Evolutionary conservation across 2,329 filamentous ascomycete genomes (phyloP).

Genomic region (Allantophomopsis lycopodina): DNA sequence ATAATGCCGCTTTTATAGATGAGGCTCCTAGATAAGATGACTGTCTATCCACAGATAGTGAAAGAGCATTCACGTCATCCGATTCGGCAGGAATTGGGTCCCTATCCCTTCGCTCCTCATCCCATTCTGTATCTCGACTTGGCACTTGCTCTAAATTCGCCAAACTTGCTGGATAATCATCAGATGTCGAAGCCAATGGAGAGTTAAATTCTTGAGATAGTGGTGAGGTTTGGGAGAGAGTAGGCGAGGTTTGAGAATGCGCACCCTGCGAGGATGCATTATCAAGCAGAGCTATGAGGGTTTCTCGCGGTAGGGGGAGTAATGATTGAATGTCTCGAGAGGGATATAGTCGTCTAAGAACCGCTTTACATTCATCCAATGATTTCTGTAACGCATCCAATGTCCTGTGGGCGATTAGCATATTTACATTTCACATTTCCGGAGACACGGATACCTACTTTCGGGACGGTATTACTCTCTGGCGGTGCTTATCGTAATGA

Average conservation of each 20-base stretch:
- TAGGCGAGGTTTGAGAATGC: slow-evolving; percentile 23
- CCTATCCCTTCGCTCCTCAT: slow-evolving; percentile 43
- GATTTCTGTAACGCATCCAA: slow-evolving; percentile 50
- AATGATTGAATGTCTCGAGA: slow-evolving; percentile 36
- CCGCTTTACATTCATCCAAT: slow-evolving; percentile 49
- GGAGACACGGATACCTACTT: slow-evolving; percentile 39
- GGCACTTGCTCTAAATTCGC: slow-evolving; percentile 55
- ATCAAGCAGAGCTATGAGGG: slow-evolving; percentile 42
- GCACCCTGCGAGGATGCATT: slow-evolving; percentile 17
- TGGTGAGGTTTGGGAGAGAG: background rate
- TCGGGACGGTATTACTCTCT: slow-evolving; percentile 62
- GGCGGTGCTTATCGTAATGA: slow-evolving; percentile 69
- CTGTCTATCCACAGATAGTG: slow-evolving; percentile 40
- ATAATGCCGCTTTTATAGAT: slow-evolving; percentile 60
- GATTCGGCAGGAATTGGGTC: slow-evolving; percentile 48
- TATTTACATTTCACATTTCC: slow-evolving; percentile 3
- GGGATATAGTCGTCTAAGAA: slow-evolving; percentile 49
- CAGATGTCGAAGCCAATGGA: slow-evolving; percentile 33
- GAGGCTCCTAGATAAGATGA: slow-evolving; percentile 60
- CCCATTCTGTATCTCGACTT: slow-evolving; percentile 47
- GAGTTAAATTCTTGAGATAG: slow-evolving; percentile 33
- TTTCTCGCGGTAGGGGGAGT: slow-evolving; percentile 40
- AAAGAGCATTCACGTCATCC: slow-evolving; percentile 59
- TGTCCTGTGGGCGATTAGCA: slow-evolving; percentile 24
- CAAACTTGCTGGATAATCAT: slow-evolving; percentile 21